Percentiles rank a stretch among this genome's conserved stretches.
These are phyloP conservation scores for Barnettozyma hawaiiensis DNA, from an alignment of 1,139 yeast genomes.

Conservation along the genomic window DNA sequence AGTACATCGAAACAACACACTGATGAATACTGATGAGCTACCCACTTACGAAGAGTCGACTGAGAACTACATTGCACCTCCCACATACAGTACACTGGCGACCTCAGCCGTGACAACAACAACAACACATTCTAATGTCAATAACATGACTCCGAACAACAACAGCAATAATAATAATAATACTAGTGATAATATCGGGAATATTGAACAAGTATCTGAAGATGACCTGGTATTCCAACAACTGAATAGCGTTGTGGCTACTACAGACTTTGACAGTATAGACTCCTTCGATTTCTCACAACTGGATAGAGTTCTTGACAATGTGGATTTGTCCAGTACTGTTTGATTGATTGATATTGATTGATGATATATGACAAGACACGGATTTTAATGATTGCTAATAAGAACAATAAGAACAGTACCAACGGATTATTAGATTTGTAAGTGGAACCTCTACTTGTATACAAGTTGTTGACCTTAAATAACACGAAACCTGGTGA, in stretches of 20 bases:
- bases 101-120: neutral
- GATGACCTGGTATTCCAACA: slow-evolving; percentile 8
- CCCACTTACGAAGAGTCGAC: slow-evolving; percentile 8
- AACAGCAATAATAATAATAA: neutral
- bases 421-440: neutral
- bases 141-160: neutral
- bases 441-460: too few species aligned
- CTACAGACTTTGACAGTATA: slow-evolving; percentile 15
- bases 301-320: slow-evolving; percentile 11
- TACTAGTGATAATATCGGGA: neutral
- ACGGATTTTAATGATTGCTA: neutral
- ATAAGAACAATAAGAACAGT: too few species aligned
- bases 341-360: too few species aligned
- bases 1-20: neutral
- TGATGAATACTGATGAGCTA: neutral
- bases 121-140: neutral
- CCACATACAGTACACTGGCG: slow-evolving; percentile 1
- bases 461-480: too few species aligned
- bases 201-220: neutral
- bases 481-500: too few species aligned
- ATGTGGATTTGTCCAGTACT: slow-evolving; percentile 9
- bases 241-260: slow-evolving; percentile 10
- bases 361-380: neutral
- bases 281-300: slow-evolving; percentile 15
- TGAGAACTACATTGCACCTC: slow-evolving; percentile 9